Percentiles rank a stretch among this genome's conserved stretches.
Conservation (phyloP, 192 early-diverging fungal genomes). For the Chytriomyces confervae region DNA sequence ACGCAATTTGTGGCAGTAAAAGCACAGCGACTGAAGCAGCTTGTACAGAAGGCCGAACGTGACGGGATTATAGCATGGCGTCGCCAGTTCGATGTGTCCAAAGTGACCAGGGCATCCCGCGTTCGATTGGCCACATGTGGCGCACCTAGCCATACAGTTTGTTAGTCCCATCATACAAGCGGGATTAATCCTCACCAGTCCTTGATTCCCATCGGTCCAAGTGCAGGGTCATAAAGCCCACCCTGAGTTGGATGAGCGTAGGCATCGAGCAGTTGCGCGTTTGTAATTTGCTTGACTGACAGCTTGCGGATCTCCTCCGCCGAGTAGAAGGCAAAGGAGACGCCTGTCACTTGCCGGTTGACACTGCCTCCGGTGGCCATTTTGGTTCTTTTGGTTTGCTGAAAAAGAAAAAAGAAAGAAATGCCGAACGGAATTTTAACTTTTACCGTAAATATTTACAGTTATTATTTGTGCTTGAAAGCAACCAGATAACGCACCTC, state of each 20-base stretch:
- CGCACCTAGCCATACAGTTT: conserved; percentile 62
- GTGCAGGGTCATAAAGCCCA: conserved; percentile 91
- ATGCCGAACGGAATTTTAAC: not conserved
- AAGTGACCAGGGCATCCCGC: conserved; percentile 93
- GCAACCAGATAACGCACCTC: no score
- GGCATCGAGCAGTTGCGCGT: conserved; percentile 85
- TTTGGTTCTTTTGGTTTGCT: not conserved
- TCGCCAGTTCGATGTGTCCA: conserved; percentile 92
- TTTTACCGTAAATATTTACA: no score
- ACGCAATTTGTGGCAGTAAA: conserved; percentile 88
- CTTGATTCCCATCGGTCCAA: conserved; percentile 87
- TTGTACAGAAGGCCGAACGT: conserved; percentile 92
- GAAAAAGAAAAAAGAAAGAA: conserved; percentile 12
- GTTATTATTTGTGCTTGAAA: no score
- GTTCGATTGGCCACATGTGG: conserved; percentile 81
- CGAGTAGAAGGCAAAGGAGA: conserved; percentile 91
- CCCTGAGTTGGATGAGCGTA: conserved; percentile 87
- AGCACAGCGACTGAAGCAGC: conserved; percentile 83
- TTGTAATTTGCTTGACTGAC: conserved; percentile 93
- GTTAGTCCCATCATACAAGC: conserved; percentile 12
- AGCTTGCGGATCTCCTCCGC: conserved; percentile 86
- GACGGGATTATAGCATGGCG: conserved; percentile 90
- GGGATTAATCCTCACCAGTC: conserved; percentile 41
- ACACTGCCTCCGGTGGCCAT: conserved; percentile 25
- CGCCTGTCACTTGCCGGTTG: conserved; percentile 70